phyloP scores from a whole-genome alignment of 1,284 basidiomycete species.

The Ganoderma lingzhi region DNA sequence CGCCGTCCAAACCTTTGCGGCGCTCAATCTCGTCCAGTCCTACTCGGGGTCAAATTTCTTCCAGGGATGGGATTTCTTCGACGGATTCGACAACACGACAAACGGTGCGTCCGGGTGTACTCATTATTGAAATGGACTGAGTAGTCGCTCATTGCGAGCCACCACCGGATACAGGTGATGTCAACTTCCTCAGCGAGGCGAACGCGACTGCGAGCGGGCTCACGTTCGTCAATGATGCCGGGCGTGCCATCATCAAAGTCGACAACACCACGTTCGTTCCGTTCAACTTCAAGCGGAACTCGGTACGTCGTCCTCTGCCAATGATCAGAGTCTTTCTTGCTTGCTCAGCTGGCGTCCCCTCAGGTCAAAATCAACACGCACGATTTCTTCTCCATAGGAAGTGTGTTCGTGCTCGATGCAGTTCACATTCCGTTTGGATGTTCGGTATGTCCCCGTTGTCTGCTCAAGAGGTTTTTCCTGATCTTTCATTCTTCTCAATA shows the following conservation, averaged over 20 bases:
- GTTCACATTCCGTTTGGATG: conserved; percentile 59
- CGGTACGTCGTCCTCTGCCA: conserved; percentile 47
- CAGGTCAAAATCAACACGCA: conserved; percentile 61
- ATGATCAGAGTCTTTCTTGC: conserved; percentile 7
- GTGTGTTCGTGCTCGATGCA: conserved; percentile 56
- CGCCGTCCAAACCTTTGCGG: neutral
- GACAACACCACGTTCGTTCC: conserved; percentile 61
- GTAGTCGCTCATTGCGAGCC: neutral
- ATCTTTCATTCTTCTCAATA: neutral
- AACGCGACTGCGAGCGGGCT: conserved; percentile 52
- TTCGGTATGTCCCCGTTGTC: conserved; percentile 42
- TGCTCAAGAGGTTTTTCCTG: neutral
- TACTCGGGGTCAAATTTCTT: conserved; percentile 66
- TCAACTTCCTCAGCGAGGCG: conserved; percentile 54
- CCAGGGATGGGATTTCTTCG: conserved; percentile 67
- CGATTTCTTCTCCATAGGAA: conserved; percentile 57
- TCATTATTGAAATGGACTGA: neutral
- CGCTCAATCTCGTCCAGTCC: conserved; percentile 53
- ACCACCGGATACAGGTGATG: conserved; percentile 52
- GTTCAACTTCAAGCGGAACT: conserved; percentile 60
- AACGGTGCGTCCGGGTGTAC: conserved; percentile 59
- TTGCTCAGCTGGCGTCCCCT: neutral
- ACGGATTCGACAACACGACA: conserved; percentile 65
- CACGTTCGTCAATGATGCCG: conserved; percentile 59
- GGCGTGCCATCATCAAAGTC: conserved; percentile 66